These are phyloP conservation scores for Mycena belliarum DNA, from an alignment of 768 basidiomycete species.

Conservation along the genomic window DNA sequence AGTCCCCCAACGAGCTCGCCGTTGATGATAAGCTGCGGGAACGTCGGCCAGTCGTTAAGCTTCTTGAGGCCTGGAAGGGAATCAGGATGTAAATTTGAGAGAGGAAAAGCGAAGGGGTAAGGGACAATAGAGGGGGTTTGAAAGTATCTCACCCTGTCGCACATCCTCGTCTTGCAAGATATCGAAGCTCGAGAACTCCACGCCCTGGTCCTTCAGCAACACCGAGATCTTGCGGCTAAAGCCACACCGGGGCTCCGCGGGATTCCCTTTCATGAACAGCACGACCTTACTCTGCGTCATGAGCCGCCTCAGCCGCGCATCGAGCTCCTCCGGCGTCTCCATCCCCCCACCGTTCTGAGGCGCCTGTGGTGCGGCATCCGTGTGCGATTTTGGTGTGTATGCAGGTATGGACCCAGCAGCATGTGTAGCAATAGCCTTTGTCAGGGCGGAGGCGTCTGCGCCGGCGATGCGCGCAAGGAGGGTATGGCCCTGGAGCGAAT, in stretches of 20 bases:
- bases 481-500: conserved; percentile 22
- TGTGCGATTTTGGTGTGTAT: conserved; percentile 48
- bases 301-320: conserved; percentile 59
- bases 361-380: background rate
- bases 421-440: conserved; percentile 61
- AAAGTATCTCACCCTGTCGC: conserved; percentile 57
- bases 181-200: conserved; percentile 78
- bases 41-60: conserved; percentile 90
- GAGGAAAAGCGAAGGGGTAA: background rate
- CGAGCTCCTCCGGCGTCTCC: conserved; percentile 61
- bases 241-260: conserved; percentile 77
- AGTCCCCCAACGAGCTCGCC: conserved; percentile 96
- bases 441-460: conserved; percentile 71
- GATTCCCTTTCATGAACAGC: conserved; percentile 90
- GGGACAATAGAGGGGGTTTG: too few relatives aligned
- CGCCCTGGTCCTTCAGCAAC: conserved; percentile 61
- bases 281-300: conserved; percentile 83
- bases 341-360: background rate
- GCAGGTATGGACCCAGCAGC: conserved; percentile 34
- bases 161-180: conserved; percentile 82
- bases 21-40: conserved; percentile 81
- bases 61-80: conserved; percentile 65
- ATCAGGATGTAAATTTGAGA: background rate
- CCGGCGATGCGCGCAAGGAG: conserved; percentile 79
- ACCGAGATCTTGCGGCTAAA: conserved; percentile 78